These are phyloP conservation scores for Pythium aquatile DNA, from an alignment of 352 stramenopile genomes.

Conservation along the genomic window DNA sequence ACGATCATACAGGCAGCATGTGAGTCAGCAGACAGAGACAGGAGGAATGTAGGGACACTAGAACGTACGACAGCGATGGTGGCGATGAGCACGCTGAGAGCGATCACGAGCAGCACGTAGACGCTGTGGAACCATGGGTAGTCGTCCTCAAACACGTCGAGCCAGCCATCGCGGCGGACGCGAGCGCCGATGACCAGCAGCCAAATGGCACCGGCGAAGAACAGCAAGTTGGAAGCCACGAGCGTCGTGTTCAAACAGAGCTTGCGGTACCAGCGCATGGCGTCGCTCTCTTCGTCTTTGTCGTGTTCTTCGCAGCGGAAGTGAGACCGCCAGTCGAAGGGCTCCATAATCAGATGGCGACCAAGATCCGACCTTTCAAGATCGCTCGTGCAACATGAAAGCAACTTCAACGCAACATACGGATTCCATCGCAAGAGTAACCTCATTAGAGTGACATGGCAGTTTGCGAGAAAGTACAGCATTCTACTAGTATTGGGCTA, in stretches of 20 bases:
- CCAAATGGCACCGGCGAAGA: slow-evolving; percentile 25
- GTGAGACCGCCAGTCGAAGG: neutral
- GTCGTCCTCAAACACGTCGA: slow-evolving; percentile 32
- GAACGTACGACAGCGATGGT: slow-evolving; percentile 25
- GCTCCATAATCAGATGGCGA: slow-evolving; percentile 5
- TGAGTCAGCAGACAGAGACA: neutral
- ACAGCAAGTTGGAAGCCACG: slow-evolving; percentile 20
- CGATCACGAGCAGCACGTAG: slow-evolving; percentile 22
- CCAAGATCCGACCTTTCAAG: slow-evolving; percentile 16
- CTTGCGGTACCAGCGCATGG: slow-evolving; percentile 16
- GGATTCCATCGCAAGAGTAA: neutral
- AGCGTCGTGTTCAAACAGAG: slow-evolving; percentile 21
- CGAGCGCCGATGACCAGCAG: slow-evolving; percentile 15
- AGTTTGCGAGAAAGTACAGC: neutral
- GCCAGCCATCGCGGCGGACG: slow-evolving; percentile 26
- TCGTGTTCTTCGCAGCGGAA: neutral
- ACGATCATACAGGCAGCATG: neutral
- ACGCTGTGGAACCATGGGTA: slow-evolving; percentile 30
- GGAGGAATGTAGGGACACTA: neutral
- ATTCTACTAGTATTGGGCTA: too few species aligned
- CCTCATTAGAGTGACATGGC: slow-evolving; percentile 6
- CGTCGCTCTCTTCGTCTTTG: neutral
- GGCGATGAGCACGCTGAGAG: slow-evolving; percentile 21
- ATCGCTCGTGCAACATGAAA: slow-evolving; percentile 13
- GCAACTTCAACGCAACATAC: slow-evolving; percentile 1